phyloP scores from a whole-genome alignment of 495 filamentous ascomycete genomes.

The Bacidia rubella region DNA sequence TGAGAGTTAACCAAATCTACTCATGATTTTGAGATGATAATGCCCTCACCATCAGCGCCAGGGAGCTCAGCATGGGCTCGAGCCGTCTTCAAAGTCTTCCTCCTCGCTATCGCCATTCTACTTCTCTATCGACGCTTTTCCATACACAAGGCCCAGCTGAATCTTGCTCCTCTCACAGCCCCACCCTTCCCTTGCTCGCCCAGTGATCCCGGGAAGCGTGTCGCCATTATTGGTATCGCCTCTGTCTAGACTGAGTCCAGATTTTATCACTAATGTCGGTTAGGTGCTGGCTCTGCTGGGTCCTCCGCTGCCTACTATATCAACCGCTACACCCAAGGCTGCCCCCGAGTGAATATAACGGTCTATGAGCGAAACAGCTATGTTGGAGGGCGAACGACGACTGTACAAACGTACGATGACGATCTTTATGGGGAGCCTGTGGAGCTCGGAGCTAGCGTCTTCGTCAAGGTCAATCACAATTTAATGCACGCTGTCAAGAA shows the following conservation, averaged over 20 bases:
- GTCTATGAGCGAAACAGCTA: slow-evolving; percentile 72
- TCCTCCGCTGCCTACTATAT: slow-evolving; percentile 79
- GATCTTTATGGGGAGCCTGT: slow-evolving; percentile 43
- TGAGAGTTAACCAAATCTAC: too few relatives aligned
- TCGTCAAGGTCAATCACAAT: slow-evolving; percentile 76
- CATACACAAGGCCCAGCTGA: neutral
- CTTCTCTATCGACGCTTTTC: neutral
- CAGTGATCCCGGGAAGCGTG: slow-evolving; percentile 22
- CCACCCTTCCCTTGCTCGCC: slow-evolving; percentile 1
- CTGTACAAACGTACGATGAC: slow-evolving; percentile 66
- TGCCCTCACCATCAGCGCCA: too few relatives aligned
- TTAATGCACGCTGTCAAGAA: slow-evolving; percentile 59
- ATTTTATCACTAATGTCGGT: slow-evolving; percentile 3
- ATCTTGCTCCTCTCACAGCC: neutral
- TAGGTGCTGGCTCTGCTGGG: slow-evolving; percentile 84
- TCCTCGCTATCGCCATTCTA: neutral
- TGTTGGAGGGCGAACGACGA: slow-evolving; percentile 81
- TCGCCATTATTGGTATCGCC: slow-evolving; percentile 35
- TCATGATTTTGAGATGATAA: too few relatives aligned
- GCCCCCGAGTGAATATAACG: slow-evolving; percentile 52
- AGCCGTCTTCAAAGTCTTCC: neutral
- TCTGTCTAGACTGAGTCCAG: too few relatives aligned
- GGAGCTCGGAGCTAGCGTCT: slow-evolving; percentile 86
- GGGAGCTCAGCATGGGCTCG: too few relatives aligned
- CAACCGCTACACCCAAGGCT: slow-evolving; percentile 43